A percentile compares a stretch with the other conserved stretches of the same genome.
Conservation (phyloP, 345 rosid species). For the Eutrema japonicum region DNA sequence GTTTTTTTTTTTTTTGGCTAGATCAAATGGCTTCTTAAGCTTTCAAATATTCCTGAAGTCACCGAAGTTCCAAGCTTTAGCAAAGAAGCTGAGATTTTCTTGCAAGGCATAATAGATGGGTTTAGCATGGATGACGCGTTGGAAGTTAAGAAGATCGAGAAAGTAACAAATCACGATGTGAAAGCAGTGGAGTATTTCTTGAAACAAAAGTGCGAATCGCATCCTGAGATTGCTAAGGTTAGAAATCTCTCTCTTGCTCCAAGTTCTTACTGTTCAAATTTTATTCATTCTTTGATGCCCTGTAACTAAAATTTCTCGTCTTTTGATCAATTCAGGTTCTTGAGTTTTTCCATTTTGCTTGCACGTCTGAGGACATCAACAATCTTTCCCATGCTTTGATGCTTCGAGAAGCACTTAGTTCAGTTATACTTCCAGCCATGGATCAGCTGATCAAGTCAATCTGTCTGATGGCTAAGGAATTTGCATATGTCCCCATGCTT, state of each 20-base stretch:
- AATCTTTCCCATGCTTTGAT: slow-evolving; percentile 91
- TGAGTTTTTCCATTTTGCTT: slow-evolving; percentile 96
- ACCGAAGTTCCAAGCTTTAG: slow-evolving; percentile 85
- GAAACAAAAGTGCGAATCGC: slow-evolving; percentile 81
- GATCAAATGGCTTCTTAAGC: slow-evolving; percentile 91
- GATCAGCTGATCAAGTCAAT: slow-evolving; percentile 68
- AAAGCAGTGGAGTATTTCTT: slow-evolving; percentile 93
- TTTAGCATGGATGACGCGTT: slow-evolving; percentile 72
- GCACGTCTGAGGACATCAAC: slow-evolving; percentile 96
- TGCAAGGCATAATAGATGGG: slow-evolving; percentile 70
- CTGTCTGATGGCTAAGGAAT: slow-evolving; percentile 63
- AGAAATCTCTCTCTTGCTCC: slow-evolving; percentile 1
- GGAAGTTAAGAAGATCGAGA: slow-evolving; percentile 84
- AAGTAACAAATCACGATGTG: slow-evolving; percentile 89
- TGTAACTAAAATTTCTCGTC: not conserved
- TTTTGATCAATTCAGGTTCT: slow-evolving; percentile 58
- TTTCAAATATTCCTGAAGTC: slow-evolving; percentile 76
- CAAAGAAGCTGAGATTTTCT: slow-evolving; percentile 59
- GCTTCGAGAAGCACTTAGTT: slow-evolving; percentile 72
- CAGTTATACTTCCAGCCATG: slow-evolving; percentile 73
- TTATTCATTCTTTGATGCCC: not conserved
- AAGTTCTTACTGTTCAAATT: slow-evolving; percentile 3
- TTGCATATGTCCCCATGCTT: slow-evolving; percentile 82
- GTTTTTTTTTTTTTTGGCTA: slow-evolving; percentile 27
- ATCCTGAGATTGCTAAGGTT: slow-evolving; percentile 86